These are phyloP conservation scores for Paralagenidium karlingii DNA, from an alignment of 352 stramenopile genomes.

Conservation along the genomic window DNA sequence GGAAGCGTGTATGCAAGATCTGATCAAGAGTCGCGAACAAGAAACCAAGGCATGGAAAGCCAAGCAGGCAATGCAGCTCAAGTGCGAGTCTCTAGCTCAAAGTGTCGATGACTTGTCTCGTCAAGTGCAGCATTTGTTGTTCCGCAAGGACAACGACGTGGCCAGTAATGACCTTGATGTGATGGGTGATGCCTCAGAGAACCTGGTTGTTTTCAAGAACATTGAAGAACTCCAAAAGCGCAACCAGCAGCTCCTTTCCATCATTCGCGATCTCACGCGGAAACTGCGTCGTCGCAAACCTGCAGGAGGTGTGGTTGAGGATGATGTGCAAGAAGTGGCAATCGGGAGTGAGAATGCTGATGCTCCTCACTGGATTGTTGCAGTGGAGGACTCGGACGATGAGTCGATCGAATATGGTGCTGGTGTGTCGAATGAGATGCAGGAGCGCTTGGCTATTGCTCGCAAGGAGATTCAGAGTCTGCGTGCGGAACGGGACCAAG, in stretches of 20 bases:
- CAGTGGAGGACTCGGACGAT: slow-evolving; percentile 22
- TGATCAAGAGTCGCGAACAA: slow-evolving; percentile 57
- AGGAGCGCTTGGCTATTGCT: slow-evolving; percentile 41
- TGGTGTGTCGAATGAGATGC: slow-evolving; percentile 6
- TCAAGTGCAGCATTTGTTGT: slow-evolving; percentile 86
- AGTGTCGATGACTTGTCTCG: slow-evolving; percentile 84
- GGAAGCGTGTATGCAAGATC: slow-evolving; percentile 45
- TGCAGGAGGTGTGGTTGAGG: too few relatives aligned
- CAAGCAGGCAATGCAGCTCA: slow-evolving; percentile 43
- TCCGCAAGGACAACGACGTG: slow-evolving; percentile 47
- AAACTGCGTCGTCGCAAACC: slow-evolving; percentile 31
- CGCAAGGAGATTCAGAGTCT: slow-evolving; percentile 76
- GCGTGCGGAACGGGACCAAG: slow-evolving; percentile 49
- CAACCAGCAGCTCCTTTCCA: slow-evolving; percentile 84
- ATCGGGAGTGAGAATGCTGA: slow-evolving; percentile 22
- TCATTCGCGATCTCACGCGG: slow-evolving; percentile 63
- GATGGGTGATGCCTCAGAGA: slow-evolving; percentile 33
- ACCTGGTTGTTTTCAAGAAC: slow-evolving; percentile 77
- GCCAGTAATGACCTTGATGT: background rate
- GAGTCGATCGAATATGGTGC: slow-evolving; percentile 14
- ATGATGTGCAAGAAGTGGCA: slow-evolving; percentile 24
- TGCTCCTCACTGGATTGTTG: too few relatives aligned
- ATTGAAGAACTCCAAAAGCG: slow-evolving; percentile 84
- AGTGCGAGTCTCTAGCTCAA: slow-evolving; percentile 59
- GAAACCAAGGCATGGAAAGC: slow-evolving; percentile 55